Percentiles rank a stretch among this genome's conserved stretches.
Evolutionary conservation across 2,329 filamentous ascomycete genomes (phyloP).

Genomic region (Colletotrichum sp.): DNA sequence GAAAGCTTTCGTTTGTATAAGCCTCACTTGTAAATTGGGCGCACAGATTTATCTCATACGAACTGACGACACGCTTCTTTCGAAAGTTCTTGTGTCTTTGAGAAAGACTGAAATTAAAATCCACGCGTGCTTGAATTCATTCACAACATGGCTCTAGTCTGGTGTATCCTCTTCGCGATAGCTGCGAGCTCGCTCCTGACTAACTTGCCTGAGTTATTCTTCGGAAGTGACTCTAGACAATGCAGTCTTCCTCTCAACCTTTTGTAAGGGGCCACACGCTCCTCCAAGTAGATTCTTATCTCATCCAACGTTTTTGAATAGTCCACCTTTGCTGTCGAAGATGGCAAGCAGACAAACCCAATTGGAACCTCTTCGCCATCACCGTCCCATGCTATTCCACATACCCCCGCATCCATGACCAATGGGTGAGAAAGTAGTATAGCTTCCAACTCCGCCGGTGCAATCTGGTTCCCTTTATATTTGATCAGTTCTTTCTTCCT

Average conservation of each 20-base stretch:
- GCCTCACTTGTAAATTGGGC: not conserved
- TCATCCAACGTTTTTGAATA: not conserved
- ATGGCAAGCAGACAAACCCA: not conserved
- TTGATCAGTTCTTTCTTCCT: conserved; percentile 37
- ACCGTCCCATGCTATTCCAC: not conserved
- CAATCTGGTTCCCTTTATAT: conserved; percentile 34
- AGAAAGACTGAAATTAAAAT: not conserved
- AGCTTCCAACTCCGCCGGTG: conserved; percentile 35
- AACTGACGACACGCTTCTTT: not conserved
- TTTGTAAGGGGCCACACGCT: not conserved
- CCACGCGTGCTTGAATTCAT: not conserved
- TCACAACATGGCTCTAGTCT: not conserved
- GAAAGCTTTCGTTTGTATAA: not conserved
- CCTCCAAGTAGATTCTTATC: not conserved
- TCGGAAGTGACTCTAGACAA: not conserved
- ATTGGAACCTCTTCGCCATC: not conserved
- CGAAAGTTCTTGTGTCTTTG: not conserved
- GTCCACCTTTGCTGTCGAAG: not conserved
- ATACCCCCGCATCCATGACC: not conserved
- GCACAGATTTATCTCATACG: not conserved
- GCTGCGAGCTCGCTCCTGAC: not conserved
- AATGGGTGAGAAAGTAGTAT: not conserved
- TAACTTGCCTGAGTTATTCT: not conserved
- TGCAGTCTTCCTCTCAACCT: not conserved
- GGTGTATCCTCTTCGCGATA: not conserved